phyloP scores from a whole-genome alignment of 345 rosid species.

The Schrenkiella parvula region DNA sequence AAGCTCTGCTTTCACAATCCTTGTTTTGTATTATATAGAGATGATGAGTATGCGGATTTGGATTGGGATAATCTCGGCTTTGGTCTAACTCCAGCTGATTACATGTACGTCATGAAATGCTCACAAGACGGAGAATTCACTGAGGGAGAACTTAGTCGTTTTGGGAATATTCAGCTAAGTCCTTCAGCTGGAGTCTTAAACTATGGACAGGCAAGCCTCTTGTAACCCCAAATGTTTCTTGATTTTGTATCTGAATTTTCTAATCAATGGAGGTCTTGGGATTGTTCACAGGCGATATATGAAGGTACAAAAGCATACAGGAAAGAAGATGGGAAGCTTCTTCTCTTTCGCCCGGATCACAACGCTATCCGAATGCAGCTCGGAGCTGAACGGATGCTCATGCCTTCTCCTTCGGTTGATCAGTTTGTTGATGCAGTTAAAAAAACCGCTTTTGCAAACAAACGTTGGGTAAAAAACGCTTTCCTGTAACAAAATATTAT shows the following conservation, averaged over 20 bases:
- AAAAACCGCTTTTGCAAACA: constrained; percentile 49
- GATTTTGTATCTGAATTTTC: background rate
- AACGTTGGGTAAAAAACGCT: constrained; percentile 61
- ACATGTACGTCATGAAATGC: constrained; percentile 70
- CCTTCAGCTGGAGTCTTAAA: constrained; percentile 57
- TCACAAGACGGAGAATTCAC: constrained; percentile 35
- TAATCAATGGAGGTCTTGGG: background rate
- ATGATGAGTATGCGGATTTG: constrained; percentile 61
- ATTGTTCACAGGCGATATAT: constrained; percentile 50
- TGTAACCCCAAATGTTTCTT: background rate
- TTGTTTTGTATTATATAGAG: constrained; percentile 21
- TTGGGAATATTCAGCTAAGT: constrained; percentile 40
- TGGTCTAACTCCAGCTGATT: constrained; percentile 56
- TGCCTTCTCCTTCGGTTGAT: constrained; percentile 49
- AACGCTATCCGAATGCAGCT: constrained; percentile 56
- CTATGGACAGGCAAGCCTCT: constrained; percentile 52
- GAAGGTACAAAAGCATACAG: constrained; percentile 86
- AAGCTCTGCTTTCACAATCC: constrained; percentile 3
- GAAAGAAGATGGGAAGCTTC: constrained; percentile 57
- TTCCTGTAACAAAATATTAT: background rate
- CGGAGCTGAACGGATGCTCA: constrained; percentile 57
- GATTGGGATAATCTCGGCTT: constrained; percentile 92
- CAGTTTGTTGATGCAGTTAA: constrained; percentile 58
- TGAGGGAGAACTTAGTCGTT: constrained; percentile 35
- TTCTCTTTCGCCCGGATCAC: constrained; percentile 68